Evolutionary conservation across 1,284 basidiomycete species (phyloP), one percentile per base, ranked within the genome.

Genomic region (Pascua sp.): DNA sequence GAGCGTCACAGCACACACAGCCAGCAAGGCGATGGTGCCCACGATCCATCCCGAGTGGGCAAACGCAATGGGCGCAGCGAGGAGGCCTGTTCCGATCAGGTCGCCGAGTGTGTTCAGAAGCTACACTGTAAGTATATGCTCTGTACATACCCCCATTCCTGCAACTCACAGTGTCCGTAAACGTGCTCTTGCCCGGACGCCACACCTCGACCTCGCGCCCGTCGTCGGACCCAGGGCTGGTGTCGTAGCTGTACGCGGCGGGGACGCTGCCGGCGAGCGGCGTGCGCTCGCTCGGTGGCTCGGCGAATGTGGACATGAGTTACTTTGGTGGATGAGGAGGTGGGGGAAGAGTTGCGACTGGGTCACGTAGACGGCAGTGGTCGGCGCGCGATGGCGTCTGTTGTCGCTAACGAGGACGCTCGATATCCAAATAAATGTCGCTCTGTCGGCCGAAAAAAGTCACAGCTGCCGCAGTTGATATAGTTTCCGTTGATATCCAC

Each of bases 61-160:
- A 67, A 91, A 90, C 0, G 90, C 90, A 32, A 92, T 81, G 0
- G 91, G 90, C 70, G 91, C 88, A 7, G 90, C 91, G 9, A 94
- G 81, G 81, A 95, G 86, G 11, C 91, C 91, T 53, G 94, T 89
- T 9, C 92, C 91, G 18, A 91, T 81, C 10, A 93, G 77, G 54
- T 91, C 88, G 10, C 89, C 90, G 48, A 88, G 88, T 16, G 86
- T 85, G 68, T 94, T 94, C 73, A 93, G 89, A 15, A 94, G 77
- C 89, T 91, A 62, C 16, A 11, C 37, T 44, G 24, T 13, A n/a
- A 38, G 16, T 5, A 5, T 16, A 15, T 43, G n/a, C 13, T 38
- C 36, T 41, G 15, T 36, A 18, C 49, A 39, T 18, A 38, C 32
- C 16, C 43, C 16, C 15, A 41, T 9, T 11, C 32, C 16, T 43